Base-by-base conservation (phyloP, 352 stramenopile genomes). In the Plasmopara halstedii region DNA sequence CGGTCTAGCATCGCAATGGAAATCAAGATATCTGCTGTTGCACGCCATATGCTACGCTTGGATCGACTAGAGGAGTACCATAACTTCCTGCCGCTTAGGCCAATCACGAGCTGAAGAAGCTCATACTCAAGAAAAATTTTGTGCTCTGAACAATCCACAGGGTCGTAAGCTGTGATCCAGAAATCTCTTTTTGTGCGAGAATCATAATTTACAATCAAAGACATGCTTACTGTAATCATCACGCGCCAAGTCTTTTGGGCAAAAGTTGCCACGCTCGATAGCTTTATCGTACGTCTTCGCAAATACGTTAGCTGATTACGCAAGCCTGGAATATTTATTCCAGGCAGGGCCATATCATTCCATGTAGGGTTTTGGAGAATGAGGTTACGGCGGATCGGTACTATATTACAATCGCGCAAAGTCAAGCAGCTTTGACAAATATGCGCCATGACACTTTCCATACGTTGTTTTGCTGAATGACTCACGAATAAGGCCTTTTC, bases 121-220 rank as follows among this genome's bases (percentile, higher is more conserved):
- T 83, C 67, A 61, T 64, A 82, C 42, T 91, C 73, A n/a, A 91
- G 54, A 42, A 80, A 88, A 33, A 88, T 56, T 15, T 69, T 62
- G 22, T 86, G 58, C 4, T 62, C 44, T 8, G 44, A 56, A 9
- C 55, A 65, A 2, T 57, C 52, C 2, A 39, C 36, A 11, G 73
- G 70, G 19, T 83, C 58, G 49, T 88, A 86, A n/a, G 72, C 73
- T n/a, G 50, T 62, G 1, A 84, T 41, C 71, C 70, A 88, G 20
- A 46, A 8, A 64, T 47, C 40, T 53, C 47, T 41, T 36, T 46
- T 38, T 42, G 14, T 21, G 11, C 27, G 25, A 36, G 22, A 34
- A 27, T 23, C n/a, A 25, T 26, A 21, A 14, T 19, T 37, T 23
- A 42, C 6, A 35, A 50, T 42, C 22, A 57, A 50, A 46, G 54